phyloP scores from a whole-genome alignment of 208 protist genomes.

The Trypanosoma congolense region DNA sequence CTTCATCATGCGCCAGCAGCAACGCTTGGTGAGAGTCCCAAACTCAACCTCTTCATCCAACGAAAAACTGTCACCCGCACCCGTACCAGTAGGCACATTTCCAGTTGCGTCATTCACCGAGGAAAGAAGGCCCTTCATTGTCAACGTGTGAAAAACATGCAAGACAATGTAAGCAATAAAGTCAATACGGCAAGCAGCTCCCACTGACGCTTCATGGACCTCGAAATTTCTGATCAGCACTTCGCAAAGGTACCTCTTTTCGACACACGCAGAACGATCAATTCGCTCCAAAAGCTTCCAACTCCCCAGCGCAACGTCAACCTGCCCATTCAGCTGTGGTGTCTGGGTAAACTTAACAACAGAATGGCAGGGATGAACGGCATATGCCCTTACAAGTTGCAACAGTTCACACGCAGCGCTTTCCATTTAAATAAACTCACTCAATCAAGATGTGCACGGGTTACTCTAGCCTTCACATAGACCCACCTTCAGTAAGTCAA shows the following conservation, averaged over 20 bases:
- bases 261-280: conserved; percentile 24
- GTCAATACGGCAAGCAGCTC: conserved; percentile 24
- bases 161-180: conserved; percentile 54
- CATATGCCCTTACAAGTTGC: conserved; percentile 25
- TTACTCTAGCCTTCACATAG: no score
- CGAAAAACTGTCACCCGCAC: background rate
- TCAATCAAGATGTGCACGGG: no score
- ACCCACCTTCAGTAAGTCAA: no score
- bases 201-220: conserved; percentile 20
- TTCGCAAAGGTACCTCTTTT: conserved; percentile 19
- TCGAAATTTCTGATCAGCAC: conserved; percentile 4
- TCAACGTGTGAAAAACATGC: conserved; percentile 34
- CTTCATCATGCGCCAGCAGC: conserved; percentile 11
- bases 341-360: conserved; percentile 20
- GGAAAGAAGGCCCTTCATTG: conserved; percentile 13
- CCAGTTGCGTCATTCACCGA: background rate
- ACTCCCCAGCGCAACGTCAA: conserved; percentile 21
- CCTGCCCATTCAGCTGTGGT: background rate
- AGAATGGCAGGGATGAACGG: conserved; percentile 12
- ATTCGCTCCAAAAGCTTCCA: conserved; percentile 22
- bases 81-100: background rate
- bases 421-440: conserved; percentile 15
- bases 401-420: conserved; percentile 18
- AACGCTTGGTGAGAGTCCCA: conserved; percentile 1
- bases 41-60: background rate